A percentile compares a stretch with the other conserved stretches of the same genome.
Conservation (phyloP, 768 basidiomycete genomes). For the Polyporus arcularius region DNA sequence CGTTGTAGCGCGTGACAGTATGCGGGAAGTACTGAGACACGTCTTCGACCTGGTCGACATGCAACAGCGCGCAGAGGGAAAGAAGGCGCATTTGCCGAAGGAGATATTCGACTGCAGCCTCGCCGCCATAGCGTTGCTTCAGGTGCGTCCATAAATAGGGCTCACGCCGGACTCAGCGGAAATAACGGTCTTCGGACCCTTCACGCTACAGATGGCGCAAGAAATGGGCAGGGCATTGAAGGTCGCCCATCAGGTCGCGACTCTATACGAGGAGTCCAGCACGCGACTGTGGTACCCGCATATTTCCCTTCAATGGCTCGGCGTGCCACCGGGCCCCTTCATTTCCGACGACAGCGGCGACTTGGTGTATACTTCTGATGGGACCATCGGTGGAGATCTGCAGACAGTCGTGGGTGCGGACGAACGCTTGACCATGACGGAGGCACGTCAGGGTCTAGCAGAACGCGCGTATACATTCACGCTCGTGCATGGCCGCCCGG, state of each 20-base stretch:
- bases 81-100: constrained; percentile 25
- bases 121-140: constrained; percentile 45
- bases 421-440: constrained; percentile 31
- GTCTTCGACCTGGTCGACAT: constrained; percentile 35
- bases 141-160: constrained; percentile 31
- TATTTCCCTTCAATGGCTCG: constrained; percentile 44
- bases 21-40: constrained; percentile 33
- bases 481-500: constrained; percentile 11
- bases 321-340: constrained; percentile 36
- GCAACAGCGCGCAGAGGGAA: constrained; percentile 25
- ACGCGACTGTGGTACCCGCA: constrained; percentile 43
- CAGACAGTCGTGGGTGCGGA: constrained; percentile 17
- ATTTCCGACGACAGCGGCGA: constrained; percentile 30
- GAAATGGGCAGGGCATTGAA: constrained; percentile 39
- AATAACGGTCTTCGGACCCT: background rate
- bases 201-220: constrained; percentile 41
- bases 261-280: constrained; percentile 32
- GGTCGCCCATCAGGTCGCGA: constrained; percentile 33
- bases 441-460: constrained; percentile 36
- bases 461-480: constrained; percentile 25
- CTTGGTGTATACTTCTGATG: background rate
- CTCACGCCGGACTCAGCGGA: background rate
- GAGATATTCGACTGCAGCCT: constrained; percentile 39
- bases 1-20: constrained; percentile 24
- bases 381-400: background rate